These are phyloP conservation scores for Metschnikowia colocasiae DNA, from an alignment of 805 yeast genomes.

Conservation along the genomic window DNA sequence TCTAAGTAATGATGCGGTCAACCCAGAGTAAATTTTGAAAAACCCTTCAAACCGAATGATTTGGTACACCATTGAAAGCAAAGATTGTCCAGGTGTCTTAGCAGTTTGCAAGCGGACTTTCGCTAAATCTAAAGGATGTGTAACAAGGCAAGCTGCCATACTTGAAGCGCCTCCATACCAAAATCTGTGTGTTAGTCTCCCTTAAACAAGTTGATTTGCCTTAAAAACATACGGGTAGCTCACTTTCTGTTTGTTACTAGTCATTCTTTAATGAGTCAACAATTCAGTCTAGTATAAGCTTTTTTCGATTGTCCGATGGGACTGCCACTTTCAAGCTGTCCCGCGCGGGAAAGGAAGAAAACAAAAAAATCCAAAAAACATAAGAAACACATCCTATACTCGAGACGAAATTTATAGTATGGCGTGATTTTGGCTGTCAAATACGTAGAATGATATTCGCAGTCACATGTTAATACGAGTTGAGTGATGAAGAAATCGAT, in stretches of 20 bases:
- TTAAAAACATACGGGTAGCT: conserved; percentile 19
- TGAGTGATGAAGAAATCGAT: too few relatives aligned
- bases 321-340: not conserved
- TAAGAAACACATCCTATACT: not conserved
- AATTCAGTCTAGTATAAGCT: not conserved
- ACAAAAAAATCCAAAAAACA: not conserved
- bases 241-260: conserved; percentile 17
- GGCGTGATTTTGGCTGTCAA: not conserved
- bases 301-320: not conserved
- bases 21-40: conserved; percentile 73
- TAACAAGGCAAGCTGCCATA: conserved; percentile 59
- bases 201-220: not conserved
- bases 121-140: conserved; percentile 84
- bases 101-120: conserved; percentile 87
- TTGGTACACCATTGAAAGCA: conserved; percentile 56
- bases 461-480: too few relatives aligned
- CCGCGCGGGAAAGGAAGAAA: conserved; percentile 3
- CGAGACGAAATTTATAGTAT: not conserved
- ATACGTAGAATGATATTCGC: too few relatives aligned
- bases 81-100: conserved; percentile 56
- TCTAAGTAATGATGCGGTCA: conserved; percentile 75
- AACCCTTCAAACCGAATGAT: conserved; percentile 63
- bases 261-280: conserved; percentile 6
- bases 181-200: conserved; percentile 31
- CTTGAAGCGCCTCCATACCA: conserved; percentile 73